Conservation (phyloP, 2,329 filamentous ascomycete species). For the Westerdykella ornata region DNA sequence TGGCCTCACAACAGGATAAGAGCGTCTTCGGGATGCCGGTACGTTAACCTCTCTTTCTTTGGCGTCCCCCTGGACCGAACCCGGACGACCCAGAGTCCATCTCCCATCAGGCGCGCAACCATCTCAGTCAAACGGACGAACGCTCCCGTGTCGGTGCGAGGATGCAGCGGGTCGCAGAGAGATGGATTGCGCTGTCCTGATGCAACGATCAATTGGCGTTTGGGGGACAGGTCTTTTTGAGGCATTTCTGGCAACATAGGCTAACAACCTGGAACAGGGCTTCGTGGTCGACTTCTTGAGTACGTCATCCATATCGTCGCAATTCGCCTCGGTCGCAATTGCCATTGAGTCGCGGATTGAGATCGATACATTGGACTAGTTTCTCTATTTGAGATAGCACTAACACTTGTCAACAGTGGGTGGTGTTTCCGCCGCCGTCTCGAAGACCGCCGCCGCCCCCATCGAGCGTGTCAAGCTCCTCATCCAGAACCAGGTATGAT, state of each 20-base stretch:
- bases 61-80: background rate
- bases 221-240: constrained; percentile 12
- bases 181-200: constrained; percentile 12
- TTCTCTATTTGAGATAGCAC: constrained; percentile 21
- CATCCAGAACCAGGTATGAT: constrained; percentile 98
- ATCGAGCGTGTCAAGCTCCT: constrained; percentile 99
- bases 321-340: constrained; percentile 23
- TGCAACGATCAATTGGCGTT: constrained; percentile 12
- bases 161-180: constrained; percentile 15
- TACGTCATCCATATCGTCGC: constrained; percentile 52
- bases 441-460: constrained; percentile 98
- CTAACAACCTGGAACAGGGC: constrained; percentile 51
- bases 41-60: constrained; percentile 2
- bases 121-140: constrained; percentile 29
- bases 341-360: constrained; percentile 10
- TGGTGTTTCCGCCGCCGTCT: constrained; percentile 99
- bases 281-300: constrained; percentile 99
- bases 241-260: constrained; percentile 15
- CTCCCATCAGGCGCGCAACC: constrained; percentile 6
- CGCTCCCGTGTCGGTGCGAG: constrained; percentile 9
- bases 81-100: constrained; percentile 7
- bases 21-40: constrained; percentile 4
- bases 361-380: constrained; percentile 6
- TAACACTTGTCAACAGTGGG: constrained; percentile 65
- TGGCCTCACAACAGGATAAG: background rate